A percentile compares a stretch with the other conserved stretches of the same genome.
These are phyloP conservation scores for Aspergillus novoparasiticus DNA, from an alignment of 2,329 filamentous ascomycete genomes.

Conservation along the genomic window DNA sequence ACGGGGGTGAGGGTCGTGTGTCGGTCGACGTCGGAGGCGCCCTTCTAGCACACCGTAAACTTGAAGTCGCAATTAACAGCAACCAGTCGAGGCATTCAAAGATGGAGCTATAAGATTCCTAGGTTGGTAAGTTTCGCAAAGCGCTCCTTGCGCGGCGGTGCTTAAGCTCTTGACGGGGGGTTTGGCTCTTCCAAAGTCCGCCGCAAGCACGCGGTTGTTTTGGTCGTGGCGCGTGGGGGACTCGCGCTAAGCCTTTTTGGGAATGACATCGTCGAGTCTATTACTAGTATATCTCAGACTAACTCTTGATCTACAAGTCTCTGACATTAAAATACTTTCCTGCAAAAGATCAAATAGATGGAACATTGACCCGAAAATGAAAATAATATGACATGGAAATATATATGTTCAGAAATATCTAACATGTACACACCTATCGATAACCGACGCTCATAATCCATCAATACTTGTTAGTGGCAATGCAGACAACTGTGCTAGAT, in stretches of 20 bases:
- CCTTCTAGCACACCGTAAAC: slow-evolving; percentile 14
- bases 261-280: slow-evolving; percentile 9
- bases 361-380: background rate
- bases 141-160: slow-evolving; percentile 24
- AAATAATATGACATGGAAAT: background rate
- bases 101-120: background rate
- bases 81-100: slow-evolving; percentile 1
- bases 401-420: slow-evolving; percentile 9
- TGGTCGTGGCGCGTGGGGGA: slow-evolving; percentile 43
- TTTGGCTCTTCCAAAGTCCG: slow-evolving; percentile 23
- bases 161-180: slow-evolving; percentile 19
- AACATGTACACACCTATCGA: slow-evolving; percentile 10
- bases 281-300: background rate
- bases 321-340: background rate
- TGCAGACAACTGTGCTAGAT: slow-evolving; percentile 8
- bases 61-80: slow-evolving; percentile 15
- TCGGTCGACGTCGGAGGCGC: slow-evolving; percentile 13
- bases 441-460: slow-evolving; percentile 1
- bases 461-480: slow-evolving; percentile 5
- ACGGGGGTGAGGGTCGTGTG: slow-evolving; percentile 9
- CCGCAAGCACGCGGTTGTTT: slow-evolving; percentile 42
- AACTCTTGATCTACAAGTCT: background rate
- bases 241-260: slow-evolving; percentile 36
- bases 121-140: slow-evolving; percentile 7
- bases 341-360: background rate